Conservation (phyloP, 108 stramenopile genomes). For the Nannochloropsis gaditana region DNA sequence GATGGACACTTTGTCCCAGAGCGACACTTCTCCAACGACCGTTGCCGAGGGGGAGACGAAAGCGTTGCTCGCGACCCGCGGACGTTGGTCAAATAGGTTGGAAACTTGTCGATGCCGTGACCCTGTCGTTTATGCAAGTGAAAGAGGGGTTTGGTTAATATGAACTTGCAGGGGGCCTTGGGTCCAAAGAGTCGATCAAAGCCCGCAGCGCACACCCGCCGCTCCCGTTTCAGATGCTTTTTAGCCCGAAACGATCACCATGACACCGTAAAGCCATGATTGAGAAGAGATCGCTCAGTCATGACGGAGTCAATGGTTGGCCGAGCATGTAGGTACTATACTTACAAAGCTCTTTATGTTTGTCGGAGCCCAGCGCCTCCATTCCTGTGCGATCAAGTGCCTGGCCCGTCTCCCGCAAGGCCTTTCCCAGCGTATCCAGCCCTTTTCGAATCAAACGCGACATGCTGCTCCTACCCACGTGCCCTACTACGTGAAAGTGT, state of each 20-base stretch:
- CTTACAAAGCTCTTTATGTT: slow-evolving; percentile 20
- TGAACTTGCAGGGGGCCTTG: no score
- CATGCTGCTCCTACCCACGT: not conserved
- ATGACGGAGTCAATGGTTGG: no score
- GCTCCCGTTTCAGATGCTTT: no score
- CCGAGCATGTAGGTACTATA: not conserved
- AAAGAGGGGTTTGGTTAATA: not conserved
- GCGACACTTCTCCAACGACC: slow-evolving; percentile 47
- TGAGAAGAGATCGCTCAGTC: no score
- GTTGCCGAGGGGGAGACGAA: slow-evolving; percentile 53
- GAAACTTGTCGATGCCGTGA: slow-evolving; percentile 22
- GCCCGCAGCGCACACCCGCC: no score
- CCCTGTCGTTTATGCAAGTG: not conserved
- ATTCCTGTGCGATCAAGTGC: slow-evolving; percentile 37
- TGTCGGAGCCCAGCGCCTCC: slow-evolving; percentile 15
- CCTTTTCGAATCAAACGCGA: slow-evolving; percentile 21
- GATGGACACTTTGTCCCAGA: slow-evolving; percentile 49
- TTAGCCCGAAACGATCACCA: no score
- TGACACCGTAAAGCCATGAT: no score
- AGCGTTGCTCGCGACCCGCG: slow-evolving; percentile 15
- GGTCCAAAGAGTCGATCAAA: no score
- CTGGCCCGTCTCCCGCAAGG: slow-evolving; percentile 43
- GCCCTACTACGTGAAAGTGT: no score
- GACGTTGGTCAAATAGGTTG: not conserved
- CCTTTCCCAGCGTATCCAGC: slow-evolving; percentile 32